Conservation (phyloP, 164 flowering plant species). For the Chimonanthus salicifolius region DNA sequence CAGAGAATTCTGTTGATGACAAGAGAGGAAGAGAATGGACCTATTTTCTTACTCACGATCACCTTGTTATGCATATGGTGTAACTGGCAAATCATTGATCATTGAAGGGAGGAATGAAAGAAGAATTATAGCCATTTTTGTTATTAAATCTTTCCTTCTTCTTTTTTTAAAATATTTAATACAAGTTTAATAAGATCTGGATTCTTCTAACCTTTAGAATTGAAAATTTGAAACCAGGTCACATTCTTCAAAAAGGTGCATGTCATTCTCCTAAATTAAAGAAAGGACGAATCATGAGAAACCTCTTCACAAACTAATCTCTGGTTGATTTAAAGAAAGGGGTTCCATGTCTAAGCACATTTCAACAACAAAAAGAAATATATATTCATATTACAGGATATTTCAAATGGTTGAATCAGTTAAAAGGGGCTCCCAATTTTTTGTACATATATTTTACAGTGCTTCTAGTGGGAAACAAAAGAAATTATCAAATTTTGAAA, state of each 20-base stretch:
- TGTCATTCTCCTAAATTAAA: background rate
- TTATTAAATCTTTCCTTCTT: background rate
- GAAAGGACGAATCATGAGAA: background rate
- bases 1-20: background rate
- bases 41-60: background rate
- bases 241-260: background rate
- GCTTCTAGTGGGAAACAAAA: background rate
- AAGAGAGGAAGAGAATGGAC: background rate
- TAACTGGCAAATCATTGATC: too few relatives aligned
- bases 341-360: background rate
- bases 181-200: background rate
- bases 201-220: background rate
- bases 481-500: background rate
- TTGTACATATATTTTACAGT: background rate
- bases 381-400: background rate
- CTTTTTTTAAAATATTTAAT: too few relatives aligned
- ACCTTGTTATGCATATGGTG: background rate
- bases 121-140: background rate
- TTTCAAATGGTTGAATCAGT: background rate
- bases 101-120: background rate
- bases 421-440: background rate
- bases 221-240: background rate
- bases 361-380: background rate
- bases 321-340: background rate
- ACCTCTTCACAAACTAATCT: background rate